Conservation (phyloP, 75 land plant species). For the Isoetes taiwanensis region DNA sequence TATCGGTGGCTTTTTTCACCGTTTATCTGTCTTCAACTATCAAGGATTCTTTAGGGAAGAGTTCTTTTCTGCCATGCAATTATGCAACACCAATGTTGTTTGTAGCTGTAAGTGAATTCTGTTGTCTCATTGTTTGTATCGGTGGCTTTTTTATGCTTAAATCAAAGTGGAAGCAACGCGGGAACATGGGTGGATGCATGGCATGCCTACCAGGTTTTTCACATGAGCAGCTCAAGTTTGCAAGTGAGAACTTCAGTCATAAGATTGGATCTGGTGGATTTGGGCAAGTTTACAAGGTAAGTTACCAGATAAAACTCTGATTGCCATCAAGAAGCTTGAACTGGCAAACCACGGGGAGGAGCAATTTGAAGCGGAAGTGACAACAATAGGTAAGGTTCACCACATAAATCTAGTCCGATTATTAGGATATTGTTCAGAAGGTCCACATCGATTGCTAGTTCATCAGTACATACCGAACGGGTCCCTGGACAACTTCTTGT, state of each 20-base stretch:
- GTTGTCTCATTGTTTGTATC: no score
- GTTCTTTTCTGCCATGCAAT: no score
- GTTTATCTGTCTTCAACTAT: no score
- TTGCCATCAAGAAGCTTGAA: background rate
- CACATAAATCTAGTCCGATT: slow-evolving; percentile 23
- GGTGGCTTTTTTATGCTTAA: no score
- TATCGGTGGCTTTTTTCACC: no score
- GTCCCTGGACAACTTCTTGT: background rate
- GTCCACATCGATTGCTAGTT: slow-evolving; percentile 11
- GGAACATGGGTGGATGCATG: no score
- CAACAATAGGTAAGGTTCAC: background rate
- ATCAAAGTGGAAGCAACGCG: no score
- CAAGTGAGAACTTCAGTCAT: slow-evolving; percentile 1
- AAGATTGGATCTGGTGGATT: background rate
- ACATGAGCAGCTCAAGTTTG: background rate
- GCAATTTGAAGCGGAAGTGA: background rate
- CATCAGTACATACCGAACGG: slow-evolving; percentile 15
- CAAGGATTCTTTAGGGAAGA: no score
- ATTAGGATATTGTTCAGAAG: slow-evolving; percentile 14
- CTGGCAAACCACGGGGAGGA: background rate
- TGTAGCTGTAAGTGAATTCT: no score
- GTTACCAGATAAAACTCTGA: background rate
- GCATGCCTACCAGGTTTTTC: no score
- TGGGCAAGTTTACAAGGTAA: background rate
- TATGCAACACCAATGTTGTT: no score